Percentiles rank a stretch among this genome's conserved stretches.
Conservation (phyloP, 345 rosid species). For the Linum tenue region DNA sequence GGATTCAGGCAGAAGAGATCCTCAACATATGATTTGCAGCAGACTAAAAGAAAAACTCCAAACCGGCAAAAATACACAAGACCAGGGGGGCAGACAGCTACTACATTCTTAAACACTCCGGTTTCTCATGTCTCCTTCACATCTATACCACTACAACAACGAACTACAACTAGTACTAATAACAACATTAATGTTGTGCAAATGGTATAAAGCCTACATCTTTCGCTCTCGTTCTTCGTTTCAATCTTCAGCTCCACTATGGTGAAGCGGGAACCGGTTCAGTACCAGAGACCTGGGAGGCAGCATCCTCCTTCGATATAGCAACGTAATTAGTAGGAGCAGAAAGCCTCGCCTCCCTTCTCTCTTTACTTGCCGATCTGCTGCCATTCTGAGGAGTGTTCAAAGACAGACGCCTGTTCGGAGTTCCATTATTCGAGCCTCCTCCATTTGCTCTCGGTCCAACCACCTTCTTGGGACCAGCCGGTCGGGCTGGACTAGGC, state of each 20-base stretch:
- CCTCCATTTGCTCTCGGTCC: conserved; percentile 71
- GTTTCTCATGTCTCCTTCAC: no score
- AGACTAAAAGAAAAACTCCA: no score
- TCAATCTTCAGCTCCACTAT: conserved; percentile 13
- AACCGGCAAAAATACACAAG: no score
- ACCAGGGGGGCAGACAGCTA: no score
- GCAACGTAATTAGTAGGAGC: conserved; percentile 63
- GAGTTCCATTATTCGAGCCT: conserved; percentile 51
- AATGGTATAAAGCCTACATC: no score
- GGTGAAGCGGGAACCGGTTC: conserved; percentile 66
- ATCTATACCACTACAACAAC: no score
- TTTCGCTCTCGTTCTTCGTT: no score
- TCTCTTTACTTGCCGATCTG: conserved; percentile 55
- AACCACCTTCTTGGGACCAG: conserved; percentile 54
- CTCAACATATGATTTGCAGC: no score
- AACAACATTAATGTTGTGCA: no score
- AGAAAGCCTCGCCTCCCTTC: conserved; percentile 32
- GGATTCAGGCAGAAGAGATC: no score
- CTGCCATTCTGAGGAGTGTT: conserved; percentile 63
- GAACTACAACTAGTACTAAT: no score
- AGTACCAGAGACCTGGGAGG: conserved; percentile 57
- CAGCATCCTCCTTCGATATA: conserved; percentile 52
- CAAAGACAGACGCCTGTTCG: conserved; percentile 67
- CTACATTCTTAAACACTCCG: no score
- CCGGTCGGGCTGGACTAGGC: conserved; percentile 79